Base-by-base conservation (phyloP, 208 protist species). In the Trypanosomatidae sp. region DNA sequence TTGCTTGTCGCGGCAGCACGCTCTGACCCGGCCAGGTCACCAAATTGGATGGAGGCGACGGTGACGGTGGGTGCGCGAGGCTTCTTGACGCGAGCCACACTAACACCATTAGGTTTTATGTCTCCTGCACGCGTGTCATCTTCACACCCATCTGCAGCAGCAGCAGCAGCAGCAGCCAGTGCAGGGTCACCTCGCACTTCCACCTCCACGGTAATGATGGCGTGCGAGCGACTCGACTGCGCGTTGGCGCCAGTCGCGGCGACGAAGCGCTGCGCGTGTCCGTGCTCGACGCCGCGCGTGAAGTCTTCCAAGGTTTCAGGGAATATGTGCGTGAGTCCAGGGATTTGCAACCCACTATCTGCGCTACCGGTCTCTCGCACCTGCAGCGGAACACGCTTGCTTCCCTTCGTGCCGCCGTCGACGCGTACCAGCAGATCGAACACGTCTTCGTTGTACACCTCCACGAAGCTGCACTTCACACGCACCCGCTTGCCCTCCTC, bases 381-480 rank as follows among this genome's bases (percentile, higher is more conserved):
- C 58, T 87, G 87, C 52, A 95, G 79, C 52, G 86, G 74, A 0
- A 74, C 58, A 2, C 80, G 76, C 46, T 73, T 76, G 36, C 19
- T 12, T 58, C 58, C n/a, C 66, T 53, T 92, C 84, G 15, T 86
- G 82, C 59, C 88, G 77, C n/a, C n/a, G n/a, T n/a, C n/a, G n/a
- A n/a, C n/a, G n/a, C n/a, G n/a, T n/a, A n/a, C n/a, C n/a, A n/a
- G 79, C 19, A 97, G 74, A 62, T 97, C 93, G 53, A 88, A 93
- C 1, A 97, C 88, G 2, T 93, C 86, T 55, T 96, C 93, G 77
- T 97, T 97, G 76, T 97, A 97, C 12, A 97, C 84, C 73, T 97
- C 93, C 5, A 94, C 49, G 73, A 96, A 97, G 55, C 73, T 90
- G 72, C 91, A 89, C 65, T 82, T 82, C 28, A 95, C 41, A 10